phyloP scores from a whole-genome alignment of 495 filamentous ascomycete species.

The Cladorrhinum samala region DNA sequence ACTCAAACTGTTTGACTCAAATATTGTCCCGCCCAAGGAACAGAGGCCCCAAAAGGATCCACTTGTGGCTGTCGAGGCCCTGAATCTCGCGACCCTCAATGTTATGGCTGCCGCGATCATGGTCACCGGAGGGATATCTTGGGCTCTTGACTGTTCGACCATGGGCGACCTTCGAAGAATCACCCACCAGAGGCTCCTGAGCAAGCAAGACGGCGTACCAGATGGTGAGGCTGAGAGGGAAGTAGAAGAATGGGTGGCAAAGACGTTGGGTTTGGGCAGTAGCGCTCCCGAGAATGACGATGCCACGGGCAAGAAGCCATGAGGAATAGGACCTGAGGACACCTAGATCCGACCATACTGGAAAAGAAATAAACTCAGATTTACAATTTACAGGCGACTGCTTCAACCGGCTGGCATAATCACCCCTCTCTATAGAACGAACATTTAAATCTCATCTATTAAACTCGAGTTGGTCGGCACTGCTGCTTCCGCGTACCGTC shows the following conservation, averaged over 20 bases:
- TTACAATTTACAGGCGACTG: no score
- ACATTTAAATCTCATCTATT: no score
- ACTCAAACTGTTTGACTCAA: constrained; percentile 63
- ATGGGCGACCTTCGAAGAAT: constrained; percentile 60
- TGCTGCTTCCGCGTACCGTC: no score
- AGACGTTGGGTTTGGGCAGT: constrained; percentile 50
- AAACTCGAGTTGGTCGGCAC: no score
- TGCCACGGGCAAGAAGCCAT: neutral
- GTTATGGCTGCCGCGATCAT: constrained; percentile 64
- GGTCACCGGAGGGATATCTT: constrained; percentile 58
- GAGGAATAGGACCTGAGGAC: neutral
- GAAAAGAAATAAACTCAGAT: neutral
- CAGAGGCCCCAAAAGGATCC: constrained; percentile 31
- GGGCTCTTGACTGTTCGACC: constrained; percentile 63
- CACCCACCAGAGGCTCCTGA: constrained; percentile 39
- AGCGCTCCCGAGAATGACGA: neutral
- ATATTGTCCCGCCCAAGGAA: constrained; percentile 26
- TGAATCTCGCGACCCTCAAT: constrained; percentile 79
- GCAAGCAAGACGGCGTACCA: constrained; percentile 33
- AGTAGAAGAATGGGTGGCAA: constrained; percentile 66
- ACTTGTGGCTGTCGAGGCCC: constrained; percentile 66
- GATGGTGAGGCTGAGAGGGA: constrained; percentile 58
- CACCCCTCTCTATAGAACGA: no score
- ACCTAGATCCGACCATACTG: neutral
- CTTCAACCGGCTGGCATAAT: no score